Evolutionary conservation across 805 yeast species (phyloP), one percentile per base, ranked within the genome.

Genomic region (Starmerella khaoyaiensis): DNA sequence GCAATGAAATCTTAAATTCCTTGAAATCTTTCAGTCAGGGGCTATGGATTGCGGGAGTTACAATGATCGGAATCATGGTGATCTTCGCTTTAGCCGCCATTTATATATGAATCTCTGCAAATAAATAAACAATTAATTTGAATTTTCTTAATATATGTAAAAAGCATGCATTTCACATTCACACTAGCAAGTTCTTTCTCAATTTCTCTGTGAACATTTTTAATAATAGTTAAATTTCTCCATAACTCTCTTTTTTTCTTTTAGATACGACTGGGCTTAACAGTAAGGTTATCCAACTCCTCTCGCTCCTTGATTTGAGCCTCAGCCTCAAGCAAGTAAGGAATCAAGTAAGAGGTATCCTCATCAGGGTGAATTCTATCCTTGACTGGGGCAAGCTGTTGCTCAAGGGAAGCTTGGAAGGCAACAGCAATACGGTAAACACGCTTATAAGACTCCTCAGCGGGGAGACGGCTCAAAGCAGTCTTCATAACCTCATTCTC

Each of bases 251-350:
- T 23, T 28, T 36, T n/a, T n/a, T n/a, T n/a, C n/a, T n/a, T n/a
- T n/a, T 21, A 28, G 27, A 25, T 40, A 25, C 35, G 37, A 35
- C 53, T 40, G 30, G 55, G 49, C 49, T 46, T 52, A 41, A 67
- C 63, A 39, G 53, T 64, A 50, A 82, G 68, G 70, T 81, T 79
- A 70, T 90, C 94, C 57, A 90, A 74, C 57, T 78, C 90, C 45
- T 70, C 76, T 65, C 78, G 83, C 69, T 90, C 98, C 47, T 71
- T 68, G 34, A 76, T 78, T 63, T 82, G 96, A 53, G 81, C 82
- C 68, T 90, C 97, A 45, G 87, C 93, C 69, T 90, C 96, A 56
- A 86, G 71, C 45, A 90, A 67, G 67, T 79, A 80, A 51, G 95
- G 96, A 42, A 80, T 63, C 57, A 90, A 69, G 67, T 84, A 86